Evolutionary conservation across 345 rosid genomes (phyloP), one percentile per base, ranked within the genome.

Genomic region (Eutrema heterophyllum): DNA sequence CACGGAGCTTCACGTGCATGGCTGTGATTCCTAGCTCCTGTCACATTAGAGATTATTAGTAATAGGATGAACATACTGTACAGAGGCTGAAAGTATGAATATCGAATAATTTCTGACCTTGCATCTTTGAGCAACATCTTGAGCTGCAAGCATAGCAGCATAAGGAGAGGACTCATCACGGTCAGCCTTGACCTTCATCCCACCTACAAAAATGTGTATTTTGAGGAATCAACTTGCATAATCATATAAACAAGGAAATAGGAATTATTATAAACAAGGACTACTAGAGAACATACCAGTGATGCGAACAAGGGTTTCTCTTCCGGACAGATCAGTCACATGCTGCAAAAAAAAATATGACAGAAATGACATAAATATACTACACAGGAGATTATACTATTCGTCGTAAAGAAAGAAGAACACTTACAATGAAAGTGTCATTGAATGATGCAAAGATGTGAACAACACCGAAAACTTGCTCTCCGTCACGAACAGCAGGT

Each of bases 151-250:
- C 92, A 89, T 87, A 68, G 96, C 92, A 60, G 96, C 92, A 59
- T 89, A 87, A n/a, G 96, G 92, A 30, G 96, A 89, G n/a, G 96
- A 89, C 74, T 87, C 90, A 72, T 89, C 92, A 85, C 92, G 83
- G 35, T 89, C 96, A 62, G 98, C 98, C 75, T 92, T 92, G 18
- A 92, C 95, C 84, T 90, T 92, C 98, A 92, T 88, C 7, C 98
- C 98, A 64, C 98, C 98, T 92, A 72, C 36, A 48, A 71, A 41
- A 12, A 10, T 5, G 4, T 18, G 11, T 0, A 10, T 30, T 27
- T 10, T 9, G 9, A 26, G 1, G 1, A 26, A 16, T n/a, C 33
- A 60, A 18, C 6, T 9, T 18, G 0, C 7, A 9, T n/a, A 2
- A 62, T 26, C 41, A 57, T 21, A 21, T 21, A 21, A 21, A 21